Conservation (phyloP, 2,329 filamentous ascomycete species). For the Sporothrix protearum region DNA sequence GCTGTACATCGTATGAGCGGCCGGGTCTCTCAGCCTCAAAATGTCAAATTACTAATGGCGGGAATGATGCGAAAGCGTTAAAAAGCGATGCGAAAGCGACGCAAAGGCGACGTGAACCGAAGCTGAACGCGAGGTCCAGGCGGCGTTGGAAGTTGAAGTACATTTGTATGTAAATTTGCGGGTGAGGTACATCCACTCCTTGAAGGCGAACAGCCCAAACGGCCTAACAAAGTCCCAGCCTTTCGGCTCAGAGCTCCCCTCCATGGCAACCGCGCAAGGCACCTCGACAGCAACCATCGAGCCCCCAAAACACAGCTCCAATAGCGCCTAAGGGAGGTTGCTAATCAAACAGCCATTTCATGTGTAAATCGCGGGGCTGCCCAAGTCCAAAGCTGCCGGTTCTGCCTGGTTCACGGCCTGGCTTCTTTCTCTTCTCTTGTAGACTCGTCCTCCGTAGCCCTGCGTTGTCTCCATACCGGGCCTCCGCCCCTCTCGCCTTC, state of each 20-base stretch:
- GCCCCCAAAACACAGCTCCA: constrained; percentile 3
- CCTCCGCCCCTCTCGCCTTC: constrained; percentile 16
- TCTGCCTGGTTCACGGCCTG: constrained; percentile 15
- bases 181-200: not conserved
- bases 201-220: not conserved
- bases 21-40: not conserved
- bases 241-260: not conserved
- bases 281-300: not conserved
- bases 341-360: constrained; percentile 9
- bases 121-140: not conserved
- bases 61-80: not conserved
- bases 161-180: not conserved
- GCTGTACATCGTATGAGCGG: not conserved
- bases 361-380: constrained; percentile 18
- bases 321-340: not conserved
- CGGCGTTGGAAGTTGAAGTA: not conserved
- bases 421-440: not conserved
- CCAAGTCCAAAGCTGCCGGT: constrained; percentile 12
- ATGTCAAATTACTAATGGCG: constrained; percentile 1
- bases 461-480: constrained; percentile 17
- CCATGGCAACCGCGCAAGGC: constrained; percentile 9
- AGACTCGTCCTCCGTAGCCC: constrained; percentile 16
- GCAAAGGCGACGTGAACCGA: not conserved
- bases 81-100: not conserved
- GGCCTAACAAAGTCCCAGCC: constrained; percentile 1